phyloP scores from a whole-genome alignment of 805 yeast species.

The Danielia oregonensis region DNA sequence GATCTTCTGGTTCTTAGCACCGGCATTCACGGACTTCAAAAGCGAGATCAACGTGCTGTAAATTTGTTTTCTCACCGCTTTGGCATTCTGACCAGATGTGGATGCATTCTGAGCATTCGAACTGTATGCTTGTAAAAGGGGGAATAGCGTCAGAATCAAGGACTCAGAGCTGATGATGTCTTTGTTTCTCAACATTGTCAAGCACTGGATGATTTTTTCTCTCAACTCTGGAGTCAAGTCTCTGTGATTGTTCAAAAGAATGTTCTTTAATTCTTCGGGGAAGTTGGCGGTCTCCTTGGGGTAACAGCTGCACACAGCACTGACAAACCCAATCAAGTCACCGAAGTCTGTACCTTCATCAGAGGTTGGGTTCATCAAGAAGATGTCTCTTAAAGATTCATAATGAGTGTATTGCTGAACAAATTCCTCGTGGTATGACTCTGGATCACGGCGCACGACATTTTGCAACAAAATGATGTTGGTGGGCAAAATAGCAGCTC shows the following conservation, averaged over 20 bases:
- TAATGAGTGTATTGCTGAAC: conserved; percentile 90
- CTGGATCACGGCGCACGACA: conserved; percentile 90
- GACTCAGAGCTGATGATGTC: conserved; percentile 74
- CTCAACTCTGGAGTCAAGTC: conserved; percentile 80
- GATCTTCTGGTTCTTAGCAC: conserved; percentile 85
- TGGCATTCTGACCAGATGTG: conserved; percentile 60
- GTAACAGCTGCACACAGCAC: conserved; percentile 87
- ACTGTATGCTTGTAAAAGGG: conserved; percentile 66
- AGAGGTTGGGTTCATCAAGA: conserved; percentile 59
- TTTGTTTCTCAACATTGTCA: conserved; percentile 88
- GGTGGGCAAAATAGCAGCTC: conserved; percentile 91
- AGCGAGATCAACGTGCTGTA: conserved; percentile 75
- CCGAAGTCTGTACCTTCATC: conserved; percentile 51
- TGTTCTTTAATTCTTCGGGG: conserved; percentile 72
- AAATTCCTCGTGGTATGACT: conserved; percentile 91
- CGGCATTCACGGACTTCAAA: conserved; percentile 78
- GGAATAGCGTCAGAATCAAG: conserved; percentile 83
- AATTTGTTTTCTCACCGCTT: conserved; percentile 76
- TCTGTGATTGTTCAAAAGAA: conserved; percentile 72
- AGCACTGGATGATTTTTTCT: conserved; percentile 85
- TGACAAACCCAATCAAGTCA: conserved; percentile 83
- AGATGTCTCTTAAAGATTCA: conserved; percentile 84
- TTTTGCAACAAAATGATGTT: conserved; percentile 90
- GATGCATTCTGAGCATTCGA: conserved; percentile 32
- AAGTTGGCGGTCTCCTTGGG: conserved; percentile 84